Conservation (phyloP, 768 basidiomycete genomes). For the Xerocomellus chrysenteron region DNA sequence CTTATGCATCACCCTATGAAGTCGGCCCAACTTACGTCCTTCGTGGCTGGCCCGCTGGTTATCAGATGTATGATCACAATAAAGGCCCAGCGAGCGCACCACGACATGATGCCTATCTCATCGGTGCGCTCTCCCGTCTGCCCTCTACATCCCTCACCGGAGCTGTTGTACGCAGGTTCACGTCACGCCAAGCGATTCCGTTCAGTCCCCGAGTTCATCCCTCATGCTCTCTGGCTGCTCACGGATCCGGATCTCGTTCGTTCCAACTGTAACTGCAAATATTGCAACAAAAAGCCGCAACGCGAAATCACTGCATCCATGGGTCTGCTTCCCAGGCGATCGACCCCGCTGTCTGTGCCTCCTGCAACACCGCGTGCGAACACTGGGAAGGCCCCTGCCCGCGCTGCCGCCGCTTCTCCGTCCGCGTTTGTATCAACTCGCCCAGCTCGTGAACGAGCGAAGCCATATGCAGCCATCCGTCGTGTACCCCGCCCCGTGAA, state of each 20-base stretch:
- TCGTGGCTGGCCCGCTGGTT: slow-evolving; percentile 62
- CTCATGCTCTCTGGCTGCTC: slow-evolving; percentile 80
- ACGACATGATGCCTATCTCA: slow-evolving; percentile 77
- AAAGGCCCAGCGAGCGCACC: slow-evolving; percentile 56
- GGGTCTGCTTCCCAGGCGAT: slow-evolving; percentile 40
- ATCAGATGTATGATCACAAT: slow-evolving; percentile 72
- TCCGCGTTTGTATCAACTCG: slow-evolving; percentile 9
- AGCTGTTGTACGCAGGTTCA: slow-evolving; percentile 36
- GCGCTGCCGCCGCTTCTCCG: slow-evolving; percentile 15
- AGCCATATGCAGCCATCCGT: slow-evolving; percentile 44
- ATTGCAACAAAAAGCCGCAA: slow-evolving; percentile 69
- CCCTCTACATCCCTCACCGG: not conserved
- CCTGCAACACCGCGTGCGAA: slow-evolving; percentile 18
- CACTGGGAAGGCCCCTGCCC: slow-evolving; percentile 11
- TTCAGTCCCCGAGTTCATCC: slow-evolving; percentile 81
- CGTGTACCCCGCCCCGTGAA: slow-evolving; percentile 37
- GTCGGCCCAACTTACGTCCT: slow-evolving; percentile 56
- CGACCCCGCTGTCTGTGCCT: slow-evolving; percentile 33
- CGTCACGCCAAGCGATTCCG: slow-evolving; percentile 55
- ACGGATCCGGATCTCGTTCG: slow-evolving; percentile 48
- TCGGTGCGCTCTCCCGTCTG: slow-evolving; percentile 45
- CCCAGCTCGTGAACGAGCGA: slow-evolving; percentile 23
- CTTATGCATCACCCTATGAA: not conserved
- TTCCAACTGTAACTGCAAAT: slow-evolving; percentile 68
- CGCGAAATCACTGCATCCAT: slow-evolving; percentile 65